Conservation (phyloP, 257 asterid genomes). For the Przewalskia tangutica region DNA sequence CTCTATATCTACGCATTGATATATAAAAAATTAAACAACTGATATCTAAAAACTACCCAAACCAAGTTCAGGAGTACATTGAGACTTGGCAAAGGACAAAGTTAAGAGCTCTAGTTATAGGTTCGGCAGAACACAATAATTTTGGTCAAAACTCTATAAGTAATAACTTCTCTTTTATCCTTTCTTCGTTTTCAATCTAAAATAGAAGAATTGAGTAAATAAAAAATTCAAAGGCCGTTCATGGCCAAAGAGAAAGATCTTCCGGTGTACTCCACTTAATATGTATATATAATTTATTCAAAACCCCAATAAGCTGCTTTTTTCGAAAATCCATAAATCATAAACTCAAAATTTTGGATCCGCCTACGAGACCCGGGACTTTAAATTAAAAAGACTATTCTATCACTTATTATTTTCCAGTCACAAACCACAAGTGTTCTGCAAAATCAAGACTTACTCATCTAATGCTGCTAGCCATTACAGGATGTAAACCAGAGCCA, state of each 20-base stretch:
- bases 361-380: neutral
- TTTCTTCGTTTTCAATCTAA: no score
- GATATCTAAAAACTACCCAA: neutral
- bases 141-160: no score
- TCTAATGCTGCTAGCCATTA: conserved; percentile 17
- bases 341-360: neutral
- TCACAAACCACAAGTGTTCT: neutral
- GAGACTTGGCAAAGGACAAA: neutral
- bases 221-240: no score
- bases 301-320: neutral
- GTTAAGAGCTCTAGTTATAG: no score
- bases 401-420: neutral
- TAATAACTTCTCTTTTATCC: neutral
- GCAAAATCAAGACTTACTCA: neutral
- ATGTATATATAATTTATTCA: neutral
- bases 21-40: neutral
- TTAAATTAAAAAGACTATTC: neutral
- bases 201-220: no score
- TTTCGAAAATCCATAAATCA: neutral
- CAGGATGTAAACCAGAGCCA: conserved; percentile 10
- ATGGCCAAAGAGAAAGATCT: neutral
- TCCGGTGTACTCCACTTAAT: neutral
- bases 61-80: neutral
- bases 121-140: no score
- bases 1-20: neutral